Base-by-base conservation (phyloP, 345 rosid genomes). In the Eucalyptus erythrocorys region DNA sequence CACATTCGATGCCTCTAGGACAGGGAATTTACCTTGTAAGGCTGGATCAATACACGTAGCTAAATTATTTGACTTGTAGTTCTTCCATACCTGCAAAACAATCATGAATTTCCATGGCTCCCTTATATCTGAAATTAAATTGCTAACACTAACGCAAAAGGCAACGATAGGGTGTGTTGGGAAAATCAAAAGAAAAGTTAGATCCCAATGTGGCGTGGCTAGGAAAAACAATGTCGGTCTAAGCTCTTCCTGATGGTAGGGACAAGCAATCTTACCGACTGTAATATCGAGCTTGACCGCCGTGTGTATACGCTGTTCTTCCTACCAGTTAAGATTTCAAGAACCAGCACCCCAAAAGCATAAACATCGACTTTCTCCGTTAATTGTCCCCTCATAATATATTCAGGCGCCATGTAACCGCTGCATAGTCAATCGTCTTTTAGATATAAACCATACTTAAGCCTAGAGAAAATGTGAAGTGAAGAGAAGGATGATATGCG, bases 341-440 rank as follows among this genome's bases (percentile, higher is more conserved):
- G 92, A 82, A 94, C 91, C 37, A 97, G 88, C 87, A 97, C 96
- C 87, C 98, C 98, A n/a, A 94, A 96, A 43, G 96, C 94, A 87
- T 95, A 95, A 50, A 97, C 96, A 89, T 97, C 98, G 80, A 95
- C 94, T 88, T 96, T 96, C 91, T 97, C 96, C 32, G 97, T 94
- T 49, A 95, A 87, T 76, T 95, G 96, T 42, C 98, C 98, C 42
- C 93, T 89, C 61, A 95, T 90, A 14, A 96, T 95, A 91, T 96
- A 97, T 57, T 96, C 99, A 4, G 97, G 97, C 89, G 99, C 99
- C 95, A 97, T 93, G 84, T 97, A 97, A 84, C 99, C 98, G 15
- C 99, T 95, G 88, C 45, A 89, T 87, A 55, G 81, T 80, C 9
- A 6, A 80, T 21, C 57, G 1, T 26, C 16, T 13, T 16, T 45